Conservation (phyloP, 176 grass and related monocot species). For the Thalia dealbata region DNA sequence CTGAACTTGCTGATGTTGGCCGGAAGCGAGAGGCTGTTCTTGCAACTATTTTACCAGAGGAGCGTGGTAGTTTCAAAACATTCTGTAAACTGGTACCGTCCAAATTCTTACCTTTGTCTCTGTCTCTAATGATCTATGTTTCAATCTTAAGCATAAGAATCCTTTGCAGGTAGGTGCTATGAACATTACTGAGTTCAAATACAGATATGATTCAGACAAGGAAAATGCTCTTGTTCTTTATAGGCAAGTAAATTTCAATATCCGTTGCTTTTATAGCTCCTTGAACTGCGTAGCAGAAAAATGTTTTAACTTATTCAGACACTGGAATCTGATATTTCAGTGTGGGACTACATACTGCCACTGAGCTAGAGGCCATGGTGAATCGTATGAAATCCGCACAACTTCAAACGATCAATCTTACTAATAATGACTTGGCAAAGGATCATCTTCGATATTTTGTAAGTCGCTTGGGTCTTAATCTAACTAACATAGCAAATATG, state of each 20-base stretch:
- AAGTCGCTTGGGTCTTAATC: slow-evolving; percentile 26
- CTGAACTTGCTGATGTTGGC: slow-evolving; percentile 93
- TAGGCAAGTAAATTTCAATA: slow-evolving; percentile 28
- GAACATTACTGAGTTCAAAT: slow-evolving; percentile 99
- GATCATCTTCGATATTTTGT: slow-evolving; percentile 96
- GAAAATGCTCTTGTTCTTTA: slow-evolving; percentile 89
- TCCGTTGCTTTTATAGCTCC: neutral
- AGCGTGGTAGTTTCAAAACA: slow-evolving; percentile 79
- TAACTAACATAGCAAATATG: neutral
- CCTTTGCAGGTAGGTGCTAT: slow-evolving; percentile 68
- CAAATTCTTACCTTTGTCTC: neutral
- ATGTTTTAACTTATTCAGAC: neutral
- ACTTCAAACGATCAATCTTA: slow-evolving; percentile 77
- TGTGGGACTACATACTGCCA: slow-evolving; percentile 85
- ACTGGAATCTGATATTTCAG: slow-evolving; percentile 32
- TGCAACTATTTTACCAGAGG: slow-evolving; percentile 77
- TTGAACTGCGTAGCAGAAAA: neutral
- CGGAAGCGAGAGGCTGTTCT: slow-evolving; percentile 81
- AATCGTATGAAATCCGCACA: slow-evolving; percentile 55
- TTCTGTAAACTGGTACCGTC: slow-evolving; percentile 58
- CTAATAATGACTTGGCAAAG: slow-evolving; percentile 74
- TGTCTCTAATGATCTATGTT: neutral
- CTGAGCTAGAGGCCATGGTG: slow-evolving; percentile 61
- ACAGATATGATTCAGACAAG: slow-evolving; percentile 76
- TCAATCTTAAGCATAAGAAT: neutral